These are phyloP conservation scores for Daldinia bambusicola DNA, from an alignment of 495 filamentous ascomycete genomes.

Conservation along the genomic window DNA sequence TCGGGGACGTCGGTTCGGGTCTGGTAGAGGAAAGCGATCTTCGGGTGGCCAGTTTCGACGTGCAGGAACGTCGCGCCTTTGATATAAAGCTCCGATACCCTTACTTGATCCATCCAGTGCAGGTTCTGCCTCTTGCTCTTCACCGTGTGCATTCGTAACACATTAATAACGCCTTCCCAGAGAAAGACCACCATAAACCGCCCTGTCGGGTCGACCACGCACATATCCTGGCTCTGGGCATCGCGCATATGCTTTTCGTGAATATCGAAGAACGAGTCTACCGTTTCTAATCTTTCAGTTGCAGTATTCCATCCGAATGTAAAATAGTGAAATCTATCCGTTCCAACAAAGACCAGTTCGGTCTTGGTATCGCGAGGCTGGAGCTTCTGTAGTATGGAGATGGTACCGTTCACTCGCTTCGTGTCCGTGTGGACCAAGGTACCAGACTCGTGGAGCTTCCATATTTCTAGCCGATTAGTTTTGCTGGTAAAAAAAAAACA, in stretches of 20 bases:
- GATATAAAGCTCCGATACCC: constrained; percentile 89
- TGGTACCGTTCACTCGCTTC: constrained; percentile 78
- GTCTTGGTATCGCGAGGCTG: constrained; percentile 75
- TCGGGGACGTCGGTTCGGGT: constrained; percentile 71
- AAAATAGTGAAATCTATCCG: constrained; percentile 89
- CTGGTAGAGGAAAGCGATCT: constrained; percentile 85
- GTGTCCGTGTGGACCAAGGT: constrained; percentile 67
- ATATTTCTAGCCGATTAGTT: constrained; percentile 92
- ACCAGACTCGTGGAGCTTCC: constrained; percentile 55
- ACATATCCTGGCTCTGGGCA: constrained; percentile 77
- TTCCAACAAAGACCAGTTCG: constrained; percentile 93
- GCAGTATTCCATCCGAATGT: constrained; percentile 82
- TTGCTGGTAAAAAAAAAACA: constrained; percentile 65
- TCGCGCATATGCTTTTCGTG: constrained; percentile 84
- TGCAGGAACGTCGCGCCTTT: constrained; percentile 83
- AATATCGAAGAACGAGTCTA: constrained; percentile 74
- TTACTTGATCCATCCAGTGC: constrained; percentile 73
- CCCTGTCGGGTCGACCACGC: constrained; percentile 83
- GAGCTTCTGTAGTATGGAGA: constrained; percentile 86
- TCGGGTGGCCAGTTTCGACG: constrained; percentile 75
- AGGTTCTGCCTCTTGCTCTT: constrained; percentile 67
- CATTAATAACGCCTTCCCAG: constrained; percentile 87
- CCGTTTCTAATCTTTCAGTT: constrained; percentile 70
- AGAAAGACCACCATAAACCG: constrained; percentile 85
- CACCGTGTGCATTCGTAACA: constrained; percentile 66